Base-by-base conservation (phyloP, 768 basidiomycete genomes). In the Lactifluus rugatus region DNA sequence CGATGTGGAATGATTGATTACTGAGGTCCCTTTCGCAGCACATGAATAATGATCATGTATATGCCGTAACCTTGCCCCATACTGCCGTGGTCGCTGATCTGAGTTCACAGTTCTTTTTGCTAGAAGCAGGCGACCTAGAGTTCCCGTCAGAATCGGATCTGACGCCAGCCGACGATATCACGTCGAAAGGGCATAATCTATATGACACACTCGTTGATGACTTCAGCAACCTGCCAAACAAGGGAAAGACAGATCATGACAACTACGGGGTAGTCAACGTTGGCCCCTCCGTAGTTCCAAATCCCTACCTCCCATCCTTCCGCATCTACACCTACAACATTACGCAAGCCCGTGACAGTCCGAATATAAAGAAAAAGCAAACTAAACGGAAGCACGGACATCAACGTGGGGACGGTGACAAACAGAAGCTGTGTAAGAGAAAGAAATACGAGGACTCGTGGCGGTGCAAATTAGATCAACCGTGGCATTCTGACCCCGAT, bases 41-140 rank as follows among this genome's bases (percentile, higher is more conserved):
- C 70, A 87, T 87, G 87, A 92, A 93, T 70, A 79, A 81, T 17
- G 91, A 94, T 73, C 83, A 85, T 72, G 85, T 85, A 76, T 45
- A 77, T 63, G 45, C 54, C 25, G 64, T 46, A 37, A 56, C 36
- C 57, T 48, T 41, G 55, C 41, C 57, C 21, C 47, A 60, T 49
- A 48, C 42, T 42, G 17, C 50, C 19, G 13, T 44, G 17, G 36
- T 39, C 37, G 14, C 49, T 56, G 61, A 60, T 56, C 28, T 50
- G 34, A 59, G 52, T 42, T 32, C 25, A 17, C 49, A 71, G 70
- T 72, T 71, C 65, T 71, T 70, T 56, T 62, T 71, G 42, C 50
- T 71, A 42, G 71, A 72, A 36, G 71, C 69, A 57, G 61, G 70
- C 63, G 61, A 70, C 48, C 54, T 66, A 17, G 34, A 61, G n/a